Percentiles rank a stretch among this genome's conserved stretches.
Evolutionary conservation across 176 grass and related monocot species (phyloP).

Genomic region (Rhipidocladum racemiflorum): DNA sequence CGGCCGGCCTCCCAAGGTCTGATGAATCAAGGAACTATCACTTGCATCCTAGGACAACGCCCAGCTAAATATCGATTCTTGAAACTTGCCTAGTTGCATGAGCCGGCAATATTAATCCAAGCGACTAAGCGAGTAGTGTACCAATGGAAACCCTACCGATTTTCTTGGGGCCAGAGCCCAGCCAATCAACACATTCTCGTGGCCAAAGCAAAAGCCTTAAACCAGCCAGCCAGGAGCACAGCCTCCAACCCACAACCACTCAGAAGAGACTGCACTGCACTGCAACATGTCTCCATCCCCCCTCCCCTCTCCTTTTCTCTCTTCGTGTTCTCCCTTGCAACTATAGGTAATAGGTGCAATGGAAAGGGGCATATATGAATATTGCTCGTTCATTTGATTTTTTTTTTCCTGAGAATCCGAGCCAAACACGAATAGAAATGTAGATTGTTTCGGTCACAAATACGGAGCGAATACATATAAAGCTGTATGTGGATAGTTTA

Average conservation of each 20-base stretch:
- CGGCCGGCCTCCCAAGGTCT: too few relatives aligned
- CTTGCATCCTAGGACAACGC: neutral
- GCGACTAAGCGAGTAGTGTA: neutral
- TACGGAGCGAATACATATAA: too few relatives aligned
- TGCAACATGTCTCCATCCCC: neutral
- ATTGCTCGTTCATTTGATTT: too few relatives aligned
- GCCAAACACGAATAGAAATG: too few relatives aligned
- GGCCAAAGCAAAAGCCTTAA: neutral
- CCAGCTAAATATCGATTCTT: neutral
- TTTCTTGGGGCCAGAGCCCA: neutral
- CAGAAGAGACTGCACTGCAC: neutral
- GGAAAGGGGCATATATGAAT: too few relatives aligned
- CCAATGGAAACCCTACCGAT: neutral
- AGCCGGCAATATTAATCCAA: neutral
- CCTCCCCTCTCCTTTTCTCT: neutral
- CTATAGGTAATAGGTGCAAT: too few relatives aligned
- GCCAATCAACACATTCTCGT: neutral
- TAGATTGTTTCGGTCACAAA: too few relatives aligned
- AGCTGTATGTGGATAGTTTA: too few relatives aligned
- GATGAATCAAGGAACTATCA: neutral
- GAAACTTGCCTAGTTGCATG: too few relatives aligned
- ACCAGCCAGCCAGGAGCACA: neutral
- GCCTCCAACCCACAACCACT: neutral
- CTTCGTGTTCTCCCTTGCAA: too few relatives aligned
- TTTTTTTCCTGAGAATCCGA: too few relatives aligned